phyloP scores from a whole-genome alignment of 192 early-diverging fungal genomes.

The Rhizoclosmatium sp. region DNA sequence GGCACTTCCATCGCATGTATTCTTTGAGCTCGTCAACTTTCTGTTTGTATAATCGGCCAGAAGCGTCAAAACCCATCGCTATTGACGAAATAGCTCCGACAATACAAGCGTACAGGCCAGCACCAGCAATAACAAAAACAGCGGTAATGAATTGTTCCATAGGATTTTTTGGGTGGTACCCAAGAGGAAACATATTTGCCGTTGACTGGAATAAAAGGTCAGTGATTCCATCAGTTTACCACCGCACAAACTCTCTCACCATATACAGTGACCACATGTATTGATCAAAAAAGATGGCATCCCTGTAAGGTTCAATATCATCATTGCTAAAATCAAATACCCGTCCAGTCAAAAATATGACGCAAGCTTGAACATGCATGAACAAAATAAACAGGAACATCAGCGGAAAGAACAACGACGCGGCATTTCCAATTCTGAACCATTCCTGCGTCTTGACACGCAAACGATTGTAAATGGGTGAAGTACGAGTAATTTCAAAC shows the following conservation, averaged over 20 bases:
- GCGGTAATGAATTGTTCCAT: conserved; percentile 20
- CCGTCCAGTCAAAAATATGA: conserved; percentile 11
- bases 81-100: conserved; percentile 1
- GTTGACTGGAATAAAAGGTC: not conserved
- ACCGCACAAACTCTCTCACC: not conserved
- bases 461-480: not conserved
- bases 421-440: conserved; percentile 8
- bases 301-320: not conserved
- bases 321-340: conserved; percentile 2
- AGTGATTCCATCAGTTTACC: not conserved
- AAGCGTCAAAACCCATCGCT: conserved; percentile 22
- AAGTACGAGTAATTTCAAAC: not conserved
- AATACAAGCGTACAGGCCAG: conserved; percentile 1
- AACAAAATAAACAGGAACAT: conserved; percentile 6
- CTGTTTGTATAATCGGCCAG: conserved; percentile 34
- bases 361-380: conserved; percentile 8
- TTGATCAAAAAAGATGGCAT: not conserved
- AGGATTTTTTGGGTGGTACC: conserved; percentile 14
- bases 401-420: not conserved
- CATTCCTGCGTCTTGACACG: not conserved
- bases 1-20: conserved; percentile 43
- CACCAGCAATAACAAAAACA: conserved; percentile 1
- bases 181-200: conserved; percentile 11
- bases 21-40: conserved; percentile 54
- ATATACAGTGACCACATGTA: conserved; percentile 15